phyloP scores from a whole-genome alignment of 2,329 filamentous ascomycete species.

The Grosmannia huntii region DNA sequence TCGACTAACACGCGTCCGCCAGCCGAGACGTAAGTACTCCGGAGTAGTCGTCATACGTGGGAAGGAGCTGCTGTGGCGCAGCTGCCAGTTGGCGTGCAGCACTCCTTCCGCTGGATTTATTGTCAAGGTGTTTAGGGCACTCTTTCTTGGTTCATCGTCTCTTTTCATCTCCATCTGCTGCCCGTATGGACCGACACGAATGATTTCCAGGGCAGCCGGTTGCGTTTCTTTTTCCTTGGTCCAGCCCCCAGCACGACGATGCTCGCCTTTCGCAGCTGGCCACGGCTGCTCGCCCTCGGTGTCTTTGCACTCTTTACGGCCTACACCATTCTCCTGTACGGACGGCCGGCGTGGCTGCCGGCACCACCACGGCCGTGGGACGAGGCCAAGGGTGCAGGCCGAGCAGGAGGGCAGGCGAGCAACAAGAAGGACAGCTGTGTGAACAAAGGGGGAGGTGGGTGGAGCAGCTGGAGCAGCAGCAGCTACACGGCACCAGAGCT shows the following conservation, averaged over 20 bases:
- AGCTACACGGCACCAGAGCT: neutral
- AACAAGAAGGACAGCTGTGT: neutral
- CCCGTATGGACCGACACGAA: neutral
- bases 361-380: neutral
- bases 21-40: too few species aligned
- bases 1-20: too few species aligned
- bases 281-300: neutral
- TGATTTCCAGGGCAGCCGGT: neutral
- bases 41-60: too few species aligned
- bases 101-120: neutral
- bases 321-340: constrained; percentile 6
- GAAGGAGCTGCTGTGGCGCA: too few species aligned
- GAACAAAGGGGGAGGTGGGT: neutral
- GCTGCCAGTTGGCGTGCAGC: neutral
- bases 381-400: neutral
- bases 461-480: neutral
- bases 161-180: neutral
- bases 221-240: neutral
- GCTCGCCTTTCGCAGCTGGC: constrained; percentile 3
- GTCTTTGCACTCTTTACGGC: neutral
- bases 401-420: neutral
- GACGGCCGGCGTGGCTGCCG: constrained; percentile 1
- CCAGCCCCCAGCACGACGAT: neutral
- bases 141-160: neutral
- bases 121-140: neutral